Evolutionary conservation across 169 alveolate species (phyloP), one percentile per base, ranked within the genome.

Genomic region (Plasmodium inui): DNA sequence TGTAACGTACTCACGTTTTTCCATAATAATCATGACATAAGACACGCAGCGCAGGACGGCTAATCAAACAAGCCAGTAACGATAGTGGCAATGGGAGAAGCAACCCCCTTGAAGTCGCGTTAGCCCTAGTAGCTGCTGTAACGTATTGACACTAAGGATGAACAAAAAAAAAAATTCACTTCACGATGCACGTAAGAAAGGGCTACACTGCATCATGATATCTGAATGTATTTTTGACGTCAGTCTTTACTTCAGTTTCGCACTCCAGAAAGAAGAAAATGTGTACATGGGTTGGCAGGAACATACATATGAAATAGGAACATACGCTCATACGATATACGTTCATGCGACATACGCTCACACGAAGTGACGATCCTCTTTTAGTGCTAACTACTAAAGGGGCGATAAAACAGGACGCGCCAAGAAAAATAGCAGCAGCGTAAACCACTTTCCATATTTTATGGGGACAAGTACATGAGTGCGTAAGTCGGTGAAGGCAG

Each of bases 371-470:
- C 30, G 8, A 26, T 22, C 76, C 76, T 19, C 17, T 26, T 67
- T 9, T 67, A 67, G 37, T 26, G 5, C 37, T 67, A 67, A 67
- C 76, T 26, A 67, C 76, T 67, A 67, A 67, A 22, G 76, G 41
- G 76, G 39, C 9, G n/a, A 67, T 67, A 67, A 67, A 67, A 67
- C 30, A 26, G 22, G 22, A 67, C 14, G 37, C 30, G 37, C n/a
- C 12, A 67, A 12, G n/a, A 67, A 67, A 67, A 67, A 67, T 9
- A 67, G 37, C 8, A 19, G 76, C 37, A 67, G 37, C 37, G 76
- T 22, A 76, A 37, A 39, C 19, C 50, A n/a, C 84, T 37, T 78
- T 78, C 41, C 70, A 78, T 78, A 78, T 37, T 78, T 46, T 10
- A 70, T 37, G 50, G 41, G 84, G 28, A 19, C 50, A 72, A 72